Conservation (phyloP, 768 basidiomycete genomes). For the Mycena galericulata region DNA sequence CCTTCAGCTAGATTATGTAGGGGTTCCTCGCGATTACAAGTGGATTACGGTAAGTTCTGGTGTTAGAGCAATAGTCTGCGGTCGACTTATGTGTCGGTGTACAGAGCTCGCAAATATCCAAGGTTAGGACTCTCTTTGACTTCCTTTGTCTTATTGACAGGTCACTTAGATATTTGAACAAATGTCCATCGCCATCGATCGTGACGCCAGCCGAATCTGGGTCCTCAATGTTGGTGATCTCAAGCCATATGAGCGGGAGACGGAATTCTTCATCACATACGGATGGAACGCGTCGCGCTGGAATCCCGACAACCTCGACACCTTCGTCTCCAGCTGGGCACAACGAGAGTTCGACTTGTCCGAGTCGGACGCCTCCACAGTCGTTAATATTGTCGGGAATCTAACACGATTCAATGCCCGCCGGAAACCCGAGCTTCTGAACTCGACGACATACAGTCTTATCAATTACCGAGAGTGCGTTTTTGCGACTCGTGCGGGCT, state of each 20-base stretch:
- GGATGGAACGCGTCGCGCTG: constrained; percentile 72
- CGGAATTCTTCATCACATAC: constrained; percentile 74
- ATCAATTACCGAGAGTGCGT: constrained; percentile 77
- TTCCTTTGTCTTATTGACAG: not conserved
- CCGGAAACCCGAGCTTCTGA: constrained; percentile 75
- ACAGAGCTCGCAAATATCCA: constrained; percentile 65
- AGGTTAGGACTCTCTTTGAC: constrained; percentile 43
- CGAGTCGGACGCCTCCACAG: constrained; percentile 50
- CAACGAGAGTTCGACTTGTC: constrained; percentile 71
- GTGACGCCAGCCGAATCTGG: constrained; percentile 71
- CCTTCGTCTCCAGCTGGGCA: constrained; percentile 70
- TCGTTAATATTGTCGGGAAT: constrained; percentile 67
- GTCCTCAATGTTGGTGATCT: constrained; percentile 83
- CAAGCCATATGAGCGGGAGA: constrained; percentile 79
- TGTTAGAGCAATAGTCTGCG: not conserved
- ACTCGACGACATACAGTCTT: constrained; percentile 71
- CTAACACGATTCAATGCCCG: constrained; percentile 68
- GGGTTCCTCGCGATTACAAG: constrained; percentile 75
- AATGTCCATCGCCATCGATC: constrained; percentile 73
- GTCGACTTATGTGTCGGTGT: constrained; percentile 4
- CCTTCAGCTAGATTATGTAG: constrained; percentile 64
- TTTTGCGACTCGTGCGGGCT: not conserved
- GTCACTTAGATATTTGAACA: constrained; percentile 67
- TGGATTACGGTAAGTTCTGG: constrained; percentile 66
- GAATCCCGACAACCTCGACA: constrained; percentile 63